Base-by-base conservation (phyloP, 2,329 filamentous ascomycete genomes). In the Leptographium procerum region DNA sequence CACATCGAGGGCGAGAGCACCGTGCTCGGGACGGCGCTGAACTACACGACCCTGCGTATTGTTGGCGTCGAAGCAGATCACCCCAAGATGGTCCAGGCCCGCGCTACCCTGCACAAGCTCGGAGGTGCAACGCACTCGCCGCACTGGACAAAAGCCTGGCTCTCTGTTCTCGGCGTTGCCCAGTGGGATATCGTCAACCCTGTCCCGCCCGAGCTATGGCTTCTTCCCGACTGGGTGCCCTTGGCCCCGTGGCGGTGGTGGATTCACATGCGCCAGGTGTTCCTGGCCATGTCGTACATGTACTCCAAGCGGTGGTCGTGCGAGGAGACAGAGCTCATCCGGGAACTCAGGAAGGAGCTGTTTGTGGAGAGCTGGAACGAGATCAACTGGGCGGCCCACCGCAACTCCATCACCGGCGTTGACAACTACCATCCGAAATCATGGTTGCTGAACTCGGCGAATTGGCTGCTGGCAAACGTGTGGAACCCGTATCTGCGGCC, bases 251-350 rank as follows among this genome's bases (percentile, higher is more conserved):
- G 91, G 90, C 79, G 90, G 64, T 96, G 92, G 91, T 96, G 91
- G 92, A 89, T 97, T 66, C 94, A 99, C 66, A 96, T 96, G 71
- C 89, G 94, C n/a, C 85, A 88, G 72, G 91, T 99, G n/a, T 96
- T 92, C 67, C 70, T 96, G 54, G 87, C 91, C 6, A 96, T 97
- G 90, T 85, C 87, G 0, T 96, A 88, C 68, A 72, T 97, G 48
- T 96, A 88, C 76, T 95, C 91, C 0, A 90, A 87, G 74, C 79
- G 79, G 62, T 96, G 89, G 84, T 80, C 79, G 31, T 87, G 87
- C 63, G 87, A 89, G 19, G 79, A 88, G 64, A 92, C 88, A 47
- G 82, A 87, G 4, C 70, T 95, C 2, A 88, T 88, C 56, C 81
- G 81, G 26, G 81, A 83, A 58, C 72, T 99, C 47, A 84, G 87